Conservation (phyloP, 129 eudicot species). For the Flaveria ramosissima region DNA sequence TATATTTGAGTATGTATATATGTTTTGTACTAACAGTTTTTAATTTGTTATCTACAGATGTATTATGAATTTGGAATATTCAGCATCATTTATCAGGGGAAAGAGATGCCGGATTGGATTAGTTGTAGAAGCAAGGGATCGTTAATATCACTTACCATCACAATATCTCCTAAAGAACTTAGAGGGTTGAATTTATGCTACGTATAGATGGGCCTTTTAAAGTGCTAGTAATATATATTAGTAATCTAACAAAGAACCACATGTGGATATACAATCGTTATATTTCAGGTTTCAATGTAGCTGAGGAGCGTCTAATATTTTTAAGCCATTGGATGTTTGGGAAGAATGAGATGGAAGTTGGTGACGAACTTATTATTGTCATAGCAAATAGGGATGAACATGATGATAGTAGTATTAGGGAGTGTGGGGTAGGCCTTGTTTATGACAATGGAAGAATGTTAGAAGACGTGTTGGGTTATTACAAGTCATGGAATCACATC, state of each 20-base stretch:
- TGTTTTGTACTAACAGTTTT: background rate
- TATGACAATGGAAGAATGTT: background rate
- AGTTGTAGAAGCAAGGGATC: background rate
- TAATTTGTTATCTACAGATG: background rate
- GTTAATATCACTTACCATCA: conserved; percentile 21
- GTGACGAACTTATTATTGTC: background rate
- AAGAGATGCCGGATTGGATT: background rate
- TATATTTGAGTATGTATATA: background rate
- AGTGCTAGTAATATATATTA: background rate
- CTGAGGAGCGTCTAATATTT: too few species aligned
- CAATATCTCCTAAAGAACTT: conserved; percentile 1
- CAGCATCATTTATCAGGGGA: conserved; percentile 10
- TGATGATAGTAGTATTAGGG: background rate
- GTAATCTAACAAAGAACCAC: conserved; percentile 9
- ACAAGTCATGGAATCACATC: conserved; percentile 29
- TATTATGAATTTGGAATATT: conserved; percentile 23
- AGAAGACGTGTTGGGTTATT: conserved; percentile 6
- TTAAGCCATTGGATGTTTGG: background rate
- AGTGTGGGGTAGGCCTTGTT: conserved; percentile 20
- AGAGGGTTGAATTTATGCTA: conserved; percentile 23
- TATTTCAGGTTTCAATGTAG: background rate
- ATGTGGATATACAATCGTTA: background rate
- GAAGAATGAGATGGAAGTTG: background rate
- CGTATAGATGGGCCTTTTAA: background rate
- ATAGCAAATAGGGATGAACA: background rate